A percentile compares a stretch with the other conserved stretches of the same genome.
Evolutionary conservation across 345 rosid genomes (phyloP).

Genomic region (Salix purpurea): DNA sequence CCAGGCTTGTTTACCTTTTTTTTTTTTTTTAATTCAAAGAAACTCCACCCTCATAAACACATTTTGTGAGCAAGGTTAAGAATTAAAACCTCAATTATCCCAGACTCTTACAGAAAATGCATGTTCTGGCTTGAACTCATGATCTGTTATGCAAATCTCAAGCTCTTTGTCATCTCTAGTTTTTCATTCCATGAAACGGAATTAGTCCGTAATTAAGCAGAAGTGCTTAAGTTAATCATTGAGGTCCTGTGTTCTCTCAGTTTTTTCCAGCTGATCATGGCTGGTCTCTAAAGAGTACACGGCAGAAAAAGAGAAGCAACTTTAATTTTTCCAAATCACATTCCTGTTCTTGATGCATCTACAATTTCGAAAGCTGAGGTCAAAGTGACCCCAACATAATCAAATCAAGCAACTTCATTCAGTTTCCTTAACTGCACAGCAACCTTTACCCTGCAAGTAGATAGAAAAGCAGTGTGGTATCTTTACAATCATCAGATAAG

Average conservation of each 20-base stretch:
- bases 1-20: background rate
- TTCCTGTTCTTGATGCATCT: too few relatives aligned
- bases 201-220: background rate
- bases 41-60: too few relatives aligned
- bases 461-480: background rate
- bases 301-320: background rate
- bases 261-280: background rate
- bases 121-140: too few relatives aligned
- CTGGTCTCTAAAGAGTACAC: background rate
- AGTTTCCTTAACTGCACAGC: background rate
- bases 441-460: constrained; percentile 4
- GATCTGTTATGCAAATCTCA: too few relatives aligned
- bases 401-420: background rate
- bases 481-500: background rate
- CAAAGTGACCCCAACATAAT: background rate
- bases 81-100: too few relatives aligned
- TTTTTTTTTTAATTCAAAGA: too few relatives aligned
- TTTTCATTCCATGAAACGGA: background rate
- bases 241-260: background rate
- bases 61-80: background rate
- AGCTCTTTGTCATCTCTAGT: background rate
- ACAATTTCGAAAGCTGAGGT: background rate
- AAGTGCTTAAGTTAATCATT: background rate
- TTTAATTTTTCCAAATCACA: background rate
- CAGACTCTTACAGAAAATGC: accelerated